Evolutionary conservation across 106 monocot species (phyloP).

Genomic region (Platanthera zijinensis): DNA sequence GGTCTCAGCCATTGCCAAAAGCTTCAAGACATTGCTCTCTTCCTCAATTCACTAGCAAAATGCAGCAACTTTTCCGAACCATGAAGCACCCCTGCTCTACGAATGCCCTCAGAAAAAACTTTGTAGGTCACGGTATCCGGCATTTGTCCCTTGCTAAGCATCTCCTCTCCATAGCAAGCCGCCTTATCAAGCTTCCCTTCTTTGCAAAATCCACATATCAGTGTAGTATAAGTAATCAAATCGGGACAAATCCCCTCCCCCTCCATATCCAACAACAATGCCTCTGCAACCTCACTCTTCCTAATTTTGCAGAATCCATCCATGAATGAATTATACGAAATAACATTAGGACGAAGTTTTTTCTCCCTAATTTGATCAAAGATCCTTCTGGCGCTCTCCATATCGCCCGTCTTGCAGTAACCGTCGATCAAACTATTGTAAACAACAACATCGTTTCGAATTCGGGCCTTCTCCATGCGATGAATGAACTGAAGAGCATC

Average conservation of each 20-base stretch:
- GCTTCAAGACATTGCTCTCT: neutral
- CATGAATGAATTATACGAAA: conserved; percentile 21
- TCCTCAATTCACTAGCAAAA: neutral
- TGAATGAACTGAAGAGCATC: conserved; percentile 12
- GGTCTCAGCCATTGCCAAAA: too few relatives aligned
- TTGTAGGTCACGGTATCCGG: conserved; percentile 84
- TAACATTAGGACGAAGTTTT: conserved; percentile 8
- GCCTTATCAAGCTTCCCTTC: conserved; percentile 29
- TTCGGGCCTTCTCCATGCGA: conserved; percentile 8
- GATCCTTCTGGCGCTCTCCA: conserved; percentile 15
- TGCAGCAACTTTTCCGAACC: conserved; percentile 47
- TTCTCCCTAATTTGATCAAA: conserved; percentile 15
- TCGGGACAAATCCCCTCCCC: conserved; percentile 12
- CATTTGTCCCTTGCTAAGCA: conserved; percentile 55
- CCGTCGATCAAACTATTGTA: conserved; percentile 26
- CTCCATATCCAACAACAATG: conserved; percentile 9
- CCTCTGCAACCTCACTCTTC: conserved; percentile 17
- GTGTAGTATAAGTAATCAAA: conserved; percentile 16
- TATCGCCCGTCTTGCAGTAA: conserved; percentile 19
- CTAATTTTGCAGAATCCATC: conserved; percentile 27
- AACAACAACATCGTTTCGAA: conserved; percentile 17
- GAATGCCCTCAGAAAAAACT: conserved; percentile 73
- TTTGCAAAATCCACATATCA: conserved; percentile 27
- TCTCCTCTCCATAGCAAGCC: conserved; percentile 59
- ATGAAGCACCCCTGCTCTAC: conserved; percentile 39